Evolutionary conservation across 2,329 filamentous ascomycete species (phyloP), one percentile per base, ranked within the genome.

Genomic region (Pseudogymnoascus sp.): DNA sequence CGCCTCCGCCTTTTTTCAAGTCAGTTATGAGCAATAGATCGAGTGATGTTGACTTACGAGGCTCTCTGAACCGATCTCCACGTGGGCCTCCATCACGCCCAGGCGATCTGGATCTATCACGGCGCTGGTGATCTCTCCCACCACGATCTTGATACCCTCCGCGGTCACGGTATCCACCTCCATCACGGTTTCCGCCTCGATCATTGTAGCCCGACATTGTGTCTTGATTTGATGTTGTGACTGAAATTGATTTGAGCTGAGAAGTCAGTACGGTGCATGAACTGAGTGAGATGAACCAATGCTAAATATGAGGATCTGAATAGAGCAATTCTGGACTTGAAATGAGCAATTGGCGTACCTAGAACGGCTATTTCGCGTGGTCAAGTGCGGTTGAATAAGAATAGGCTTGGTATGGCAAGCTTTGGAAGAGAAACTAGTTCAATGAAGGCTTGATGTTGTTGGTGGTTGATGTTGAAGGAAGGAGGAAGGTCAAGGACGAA

Each of bases 21-120:
- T 57, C 8, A 57, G 51, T n/a, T 18, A 57, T 12, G 21, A 12
- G 8, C n/a, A 57, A 57, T 57, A 12, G 10, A 18, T 31, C 2
- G 29, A 18, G 51, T 34, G 26, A 18, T 7, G 5, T 21, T 7
- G 14, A 18, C 51, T 57, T 34, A 57, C 51, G 51, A 18, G 26
- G n/a, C 1, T 57, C 51, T 57, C 51, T 62, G 66, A 42, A 61
- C 4, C 39, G 7, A 18, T 61, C 34, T 26, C 18, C 59, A 31
- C 59, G 59, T 10, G 59, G 31, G 11, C 34, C 59, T 11, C 34
- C 36, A 1, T 42, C 39, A 21, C 59, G 23, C 5, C 59, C 36
- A n/a, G 59, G 59, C 1, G 39, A 42, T 10, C 59, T 61, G 2
- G 59, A 61, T 18, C 36, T n/a, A 4, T 61, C 31, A 2, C 59